Percentiles rank a stretch among this genome's conserved stretches.
Conservation (phyloP, 306 rosid genomes). For the Trichosanthes truncata region DNA sequence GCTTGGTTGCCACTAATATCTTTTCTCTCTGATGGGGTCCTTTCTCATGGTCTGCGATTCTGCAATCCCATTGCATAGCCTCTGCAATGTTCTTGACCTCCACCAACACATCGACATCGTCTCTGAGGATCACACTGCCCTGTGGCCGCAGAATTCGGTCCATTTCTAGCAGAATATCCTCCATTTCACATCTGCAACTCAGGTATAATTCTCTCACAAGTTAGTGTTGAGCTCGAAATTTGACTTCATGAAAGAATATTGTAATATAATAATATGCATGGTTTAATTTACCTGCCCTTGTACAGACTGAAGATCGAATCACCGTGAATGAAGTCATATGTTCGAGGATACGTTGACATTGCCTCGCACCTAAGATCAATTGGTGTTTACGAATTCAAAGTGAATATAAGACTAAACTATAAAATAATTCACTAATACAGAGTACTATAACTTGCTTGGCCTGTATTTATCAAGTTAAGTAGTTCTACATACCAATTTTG, state of each 20-base stretch:
- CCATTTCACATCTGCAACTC: conserved; percentile 56
- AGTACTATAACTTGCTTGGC: background rate
- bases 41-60: conserved; percentile 62
- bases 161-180: conserved; percentile 74
- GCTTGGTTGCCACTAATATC: conserved; percentile 56
- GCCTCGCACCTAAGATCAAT: conserved; percentile 71
- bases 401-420: background rate
- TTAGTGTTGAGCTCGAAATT: background rate
- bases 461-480: no score
- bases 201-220: background rate
- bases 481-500: conserved; percentile 59
- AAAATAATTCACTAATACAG: background rate
- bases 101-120: conserved; percentile 65
- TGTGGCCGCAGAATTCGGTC: conserved; percentile 73
- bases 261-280: background rate
- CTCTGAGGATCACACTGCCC: conserved; percentile 62
- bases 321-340: conserved; percentile 89
- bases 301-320: conserved; percentile 69
- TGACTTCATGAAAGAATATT: background rate
- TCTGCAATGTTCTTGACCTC: conserved; percentile 47
- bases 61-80: conserved; percentile 59
- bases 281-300: conserved; percentile 48
- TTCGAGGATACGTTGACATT: conserved; percentile 90
- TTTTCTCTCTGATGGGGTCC: conserved; percentile 62
- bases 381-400: background rate